Conservation (phyloP, 2,329 filamentous ascomycete species). For the Calycina marina region DNA sequence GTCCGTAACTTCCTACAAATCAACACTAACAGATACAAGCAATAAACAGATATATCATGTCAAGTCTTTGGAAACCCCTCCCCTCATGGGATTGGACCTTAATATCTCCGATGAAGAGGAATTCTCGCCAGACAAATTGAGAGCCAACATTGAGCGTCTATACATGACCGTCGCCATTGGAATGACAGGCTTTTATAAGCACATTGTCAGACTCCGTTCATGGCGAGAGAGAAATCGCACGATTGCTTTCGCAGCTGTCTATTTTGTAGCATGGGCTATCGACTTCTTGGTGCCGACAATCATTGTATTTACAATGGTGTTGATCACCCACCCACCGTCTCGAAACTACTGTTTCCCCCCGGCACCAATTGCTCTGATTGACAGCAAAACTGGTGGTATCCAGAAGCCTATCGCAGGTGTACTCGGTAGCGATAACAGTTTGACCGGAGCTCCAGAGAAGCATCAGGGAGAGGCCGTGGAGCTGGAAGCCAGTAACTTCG, state of each 20-base stretch:
- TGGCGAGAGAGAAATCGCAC: conserved; percentile 65
- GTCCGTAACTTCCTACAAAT: conserved; percentile 21
- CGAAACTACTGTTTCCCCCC: conserved; percentile 58
- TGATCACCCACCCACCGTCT: conserved; percentile 51
- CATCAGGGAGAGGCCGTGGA: conserved; percentile 74
- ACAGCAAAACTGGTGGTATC: conserved; percentile 53
- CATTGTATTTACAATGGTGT: conserved; percentile 40
- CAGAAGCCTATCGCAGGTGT: conserved; percentile 66
- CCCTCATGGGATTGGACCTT: conserved; percentile 56
- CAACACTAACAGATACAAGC: no score
- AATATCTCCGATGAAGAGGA: conserved; percentile 73
- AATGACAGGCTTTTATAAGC: conserved; percentile 52
- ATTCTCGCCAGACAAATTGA: conserved; percentile 71
- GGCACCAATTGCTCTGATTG: conserved; percentile 60
- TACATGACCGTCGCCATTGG: conserved; percentile 68
- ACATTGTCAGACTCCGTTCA: conserved; percentile 60
- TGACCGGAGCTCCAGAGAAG: conserved; percentile 71
- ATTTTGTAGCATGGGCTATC: conserved; percentile 52
- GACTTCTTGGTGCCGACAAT: conserved; percentile 55
- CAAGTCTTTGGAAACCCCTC: conserved; percentile 43
- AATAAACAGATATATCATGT: conserved; percentile 51
- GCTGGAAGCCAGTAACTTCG: conserved; percentile 68
- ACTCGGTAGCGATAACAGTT: conserved; percentile 59
- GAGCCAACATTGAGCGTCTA: conserved; percentile 61
- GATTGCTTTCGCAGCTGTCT: conserved; percentile 41